These are phyloP conservation scores for Rhodosporidiobolus odoratus DNA, from an alignment of 768 basidiomycete species.

Conservation along the genomic window DNA sequence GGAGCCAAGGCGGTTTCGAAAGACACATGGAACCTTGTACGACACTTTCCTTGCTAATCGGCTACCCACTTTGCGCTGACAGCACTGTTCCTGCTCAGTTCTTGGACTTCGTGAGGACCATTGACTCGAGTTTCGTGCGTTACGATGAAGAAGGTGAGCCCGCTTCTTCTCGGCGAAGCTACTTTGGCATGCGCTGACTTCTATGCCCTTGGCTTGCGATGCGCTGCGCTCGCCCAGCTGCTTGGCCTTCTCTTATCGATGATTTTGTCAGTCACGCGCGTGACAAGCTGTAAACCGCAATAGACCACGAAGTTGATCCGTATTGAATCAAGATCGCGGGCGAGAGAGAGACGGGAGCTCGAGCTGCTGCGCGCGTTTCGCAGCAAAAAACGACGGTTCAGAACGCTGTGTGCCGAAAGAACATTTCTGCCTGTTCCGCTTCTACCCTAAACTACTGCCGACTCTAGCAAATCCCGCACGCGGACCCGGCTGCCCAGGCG, in stretches of 20 bases:
- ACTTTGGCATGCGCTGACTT: neutral
- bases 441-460: neutral
- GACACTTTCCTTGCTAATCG: neutral
- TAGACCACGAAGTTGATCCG: too few species aligned
- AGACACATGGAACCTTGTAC: constrained; percentile 37
- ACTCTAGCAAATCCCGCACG: constrained; percentile 59
- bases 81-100: constrained; percentile 15
- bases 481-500: constrained; percentile 68
- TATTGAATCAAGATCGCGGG: too few species aligned
- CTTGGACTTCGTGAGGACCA: constrained; percentile 54
- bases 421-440: too few species aligned
- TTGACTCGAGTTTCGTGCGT: constrained; percentile 64
- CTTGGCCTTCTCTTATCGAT: constrained; percentile 83
- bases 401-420: too few species aligned
- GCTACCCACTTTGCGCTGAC: neutral
- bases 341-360: too few species aligned
- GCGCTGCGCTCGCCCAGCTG: constrained; percentile 51
- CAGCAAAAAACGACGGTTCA: too few species aligned
- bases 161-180: neutral
- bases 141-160: constrained; percentile 69
- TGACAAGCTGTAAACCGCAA: neutral
- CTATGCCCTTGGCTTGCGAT: neutral
- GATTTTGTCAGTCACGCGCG: constrained; percentile 70
- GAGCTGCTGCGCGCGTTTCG: too few species aligned
- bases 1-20: constrained; percentile 61